Evolutionary conservation across 2,329 filamentous ascomycete genomes (phyloP), one percentile per base, ranked within the genome.

Genomic region (Talaromyces sp.): DNA sequence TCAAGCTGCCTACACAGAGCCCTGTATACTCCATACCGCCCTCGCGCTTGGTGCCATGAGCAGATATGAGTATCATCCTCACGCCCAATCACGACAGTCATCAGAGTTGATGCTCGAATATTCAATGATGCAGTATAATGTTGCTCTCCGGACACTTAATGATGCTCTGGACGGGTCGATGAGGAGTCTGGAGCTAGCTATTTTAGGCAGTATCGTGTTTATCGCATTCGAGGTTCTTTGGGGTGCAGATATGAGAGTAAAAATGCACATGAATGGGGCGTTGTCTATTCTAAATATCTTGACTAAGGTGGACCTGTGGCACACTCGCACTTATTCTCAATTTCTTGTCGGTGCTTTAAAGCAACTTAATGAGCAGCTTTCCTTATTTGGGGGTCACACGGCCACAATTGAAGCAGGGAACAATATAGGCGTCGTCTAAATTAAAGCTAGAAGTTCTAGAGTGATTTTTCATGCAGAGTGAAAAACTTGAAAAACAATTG

Each of bases 161-260:
- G 19, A 48, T 27, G 22, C 22, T 11, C 22, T 48, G 3, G 45
- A 48, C n/a, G 45, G 22, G 11, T 48, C 45, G 9, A 14, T 13
- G 19, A 14, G 11, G 22, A 48, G 45, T 22, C 48, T 63, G 31
- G 52, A 63, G 22, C 19, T 63, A 24, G 62, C 62, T 16, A 37
- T 59, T 16, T 24, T 63, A 43, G 52, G 41, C 9, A 63, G 62
- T 52, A 59, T 63, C 31, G 33, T 50, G 14, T 63, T 63, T 59
- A 59, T 63, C 52, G 54, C 41, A 13, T 58, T 63, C 14, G 62
- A 59, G 43, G 62, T 63, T 59, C 62, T 63, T 19, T 59, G 39
- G 43, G 62, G 62, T 22, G 16, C 31, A 33, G 54, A 63, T 52
- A 58, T 3, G 39, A 52, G 19, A 41, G 62, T 58, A 3, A 47